Conservation (phyloP, 371 early-diverging fungal species). For the Apophysomyces trapeziformis region DNA sequence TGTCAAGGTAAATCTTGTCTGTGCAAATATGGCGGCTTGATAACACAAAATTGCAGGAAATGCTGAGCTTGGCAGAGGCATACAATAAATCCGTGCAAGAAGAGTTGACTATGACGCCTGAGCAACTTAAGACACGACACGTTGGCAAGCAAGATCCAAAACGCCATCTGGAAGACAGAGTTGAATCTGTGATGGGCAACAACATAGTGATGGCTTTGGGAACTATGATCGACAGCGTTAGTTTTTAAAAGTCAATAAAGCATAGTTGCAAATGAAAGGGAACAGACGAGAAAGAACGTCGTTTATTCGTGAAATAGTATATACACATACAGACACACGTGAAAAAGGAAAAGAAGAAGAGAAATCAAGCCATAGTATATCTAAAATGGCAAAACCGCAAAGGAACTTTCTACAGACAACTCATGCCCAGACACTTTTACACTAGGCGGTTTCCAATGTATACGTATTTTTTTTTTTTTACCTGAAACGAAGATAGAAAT, state of each 20-base stretch:
- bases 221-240: slow-evolving; percentile 88
- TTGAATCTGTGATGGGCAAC: slow-evolving; percentile 88
- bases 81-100: slow-evolving; percentile 97
- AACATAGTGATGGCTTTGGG: slow-evolving; percentile 96
- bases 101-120: slow-evolving; percentile 91
- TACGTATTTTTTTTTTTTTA: background rate
- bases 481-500: slow-evolving; percentile 29
- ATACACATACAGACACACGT: too few species aligned
- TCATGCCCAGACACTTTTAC: slow-evolving; percentile 18
- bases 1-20: slow-evolving; percentile 68
- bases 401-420: background rate
- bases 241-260: slow-evolving; percentile 53
- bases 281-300: background rate
- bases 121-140: slow-evolving; percentile 95
- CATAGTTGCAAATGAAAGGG: slow-evolving; percentile 1
- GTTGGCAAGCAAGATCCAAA: slow-evolving; percentile 99
- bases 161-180: slow-evolving; percentile 93
- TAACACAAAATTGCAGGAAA: slow-evolving; percentile 47
- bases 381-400: slow-evolving; percentile 1
- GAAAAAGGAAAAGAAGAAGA: background rate
- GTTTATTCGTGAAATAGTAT: slow-evolving; percentile 6
- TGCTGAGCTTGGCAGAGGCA: slow-evolving; percentile 88
- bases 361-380: background rate
- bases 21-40: background rate
- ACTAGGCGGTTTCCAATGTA: background rate